Evolutionary conservation across 225 moss, liverwort and hornwort genomes (phyloP).

Genomic region (Asterella californica): DNA sequence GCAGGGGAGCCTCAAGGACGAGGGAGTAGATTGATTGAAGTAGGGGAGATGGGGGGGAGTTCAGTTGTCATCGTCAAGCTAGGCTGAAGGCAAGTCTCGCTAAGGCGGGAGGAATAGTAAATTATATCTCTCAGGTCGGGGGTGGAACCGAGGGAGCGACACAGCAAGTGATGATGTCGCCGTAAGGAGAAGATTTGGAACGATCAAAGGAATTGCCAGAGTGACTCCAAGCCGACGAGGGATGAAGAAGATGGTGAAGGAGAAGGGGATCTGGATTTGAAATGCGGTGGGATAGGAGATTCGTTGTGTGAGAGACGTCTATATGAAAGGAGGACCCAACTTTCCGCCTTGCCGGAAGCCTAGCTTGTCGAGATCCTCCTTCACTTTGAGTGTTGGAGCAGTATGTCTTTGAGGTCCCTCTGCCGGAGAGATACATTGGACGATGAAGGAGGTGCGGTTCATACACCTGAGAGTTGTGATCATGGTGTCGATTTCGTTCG

Average conservation of each 20-base stretch:
- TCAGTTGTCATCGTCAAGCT: not conserved
- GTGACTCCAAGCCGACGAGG: not conserved
- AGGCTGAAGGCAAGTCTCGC: not conserved
- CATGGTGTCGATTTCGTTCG: not conserved
- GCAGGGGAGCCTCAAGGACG: not conserved
- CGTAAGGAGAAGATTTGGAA: not conserved
- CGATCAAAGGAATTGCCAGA: not conserved
- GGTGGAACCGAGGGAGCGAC: not conserved
- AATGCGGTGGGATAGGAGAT: not conserved
- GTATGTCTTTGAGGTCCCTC: not conserved
- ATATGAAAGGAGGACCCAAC: not conserved
- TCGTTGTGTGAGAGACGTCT: not conserved
- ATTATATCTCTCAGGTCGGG: not conserved
- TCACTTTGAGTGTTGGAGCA: constrained; percentile 4
- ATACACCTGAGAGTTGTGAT: not conserved
- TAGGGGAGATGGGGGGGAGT: not conserved
- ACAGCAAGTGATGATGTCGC: not conserved
- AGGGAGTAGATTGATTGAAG: not conserved
- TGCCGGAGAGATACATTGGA: not conserved
- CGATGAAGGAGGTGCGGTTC: constrained; percentile 15
- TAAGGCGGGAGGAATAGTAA: not conserved
- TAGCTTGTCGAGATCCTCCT: constrained; percentile 4
- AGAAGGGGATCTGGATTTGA: not conserved
- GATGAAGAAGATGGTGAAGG: not conserved
- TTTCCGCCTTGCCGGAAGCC: not conserved